A percentile compares a stretch with the other conserved stretches of the same genome.
phyloP scores from a whole-genome alignment of 352 stramenopile species.

The Phytophthora foliorum region DNA sequence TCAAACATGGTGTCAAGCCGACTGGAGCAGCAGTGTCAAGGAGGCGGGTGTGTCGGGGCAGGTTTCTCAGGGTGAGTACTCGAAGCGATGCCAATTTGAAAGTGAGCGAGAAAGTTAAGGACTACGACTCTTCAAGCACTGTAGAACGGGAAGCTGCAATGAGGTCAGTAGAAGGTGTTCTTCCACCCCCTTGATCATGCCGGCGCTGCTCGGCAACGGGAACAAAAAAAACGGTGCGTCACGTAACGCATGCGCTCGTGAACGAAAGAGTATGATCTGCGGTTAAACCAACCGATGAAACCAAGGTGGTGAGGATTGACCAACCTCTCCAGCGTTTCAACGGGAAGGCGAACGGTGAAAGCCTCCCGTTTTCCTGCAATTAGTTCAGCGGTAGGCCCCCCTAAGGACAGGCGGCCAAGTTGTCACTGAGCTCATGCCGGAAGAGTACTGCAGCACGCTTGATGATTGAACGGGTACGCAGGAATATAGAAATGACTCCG shows the following conservation, averaged over 20 bases:
- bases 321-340: constrained; percentile 10
- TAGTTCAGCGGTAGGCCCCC: neutral
- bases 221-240: constrained; percentile 10
- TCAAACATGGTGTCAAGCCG: constrained; percentile 10
- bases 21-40: neutral
- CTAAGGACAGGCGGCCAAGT: constrained; percentile 10
- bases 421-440: constrained; percentile 10
- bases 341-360: constrained; percentile 8
- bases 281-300: neutral
- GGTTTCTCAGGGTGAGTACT: constrained; percentile 1
- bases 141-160: constrained; percentile 16
- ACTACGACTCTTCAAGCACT: neutral
- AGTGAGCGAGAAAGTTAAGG: constrained; percentile 24
- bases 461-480: neutral
- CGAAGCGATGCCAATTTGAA: constrained; percentile 16
- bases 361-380: constrained; percentile 7
- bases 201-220: neutral
- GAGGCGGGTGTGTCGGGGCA: too few relatives aligned
- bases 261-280: constrained; percentile 5
- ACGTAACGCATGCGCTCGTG: constrained; percentile 11
- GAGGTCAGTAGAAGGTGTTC: constrained; percentile 25
- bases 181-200: constrained; percentile 5
- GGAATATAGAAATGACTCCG: constrained; percentile 18
- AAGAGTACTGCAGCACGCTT: neutral
- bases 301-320: neutral